Percentiles rank a stretch among this genome's conserved stretches.
Conservation (phyloP, 2,329 filamentous ascomycete genomes). For the Camillea tinctor region DNA sequence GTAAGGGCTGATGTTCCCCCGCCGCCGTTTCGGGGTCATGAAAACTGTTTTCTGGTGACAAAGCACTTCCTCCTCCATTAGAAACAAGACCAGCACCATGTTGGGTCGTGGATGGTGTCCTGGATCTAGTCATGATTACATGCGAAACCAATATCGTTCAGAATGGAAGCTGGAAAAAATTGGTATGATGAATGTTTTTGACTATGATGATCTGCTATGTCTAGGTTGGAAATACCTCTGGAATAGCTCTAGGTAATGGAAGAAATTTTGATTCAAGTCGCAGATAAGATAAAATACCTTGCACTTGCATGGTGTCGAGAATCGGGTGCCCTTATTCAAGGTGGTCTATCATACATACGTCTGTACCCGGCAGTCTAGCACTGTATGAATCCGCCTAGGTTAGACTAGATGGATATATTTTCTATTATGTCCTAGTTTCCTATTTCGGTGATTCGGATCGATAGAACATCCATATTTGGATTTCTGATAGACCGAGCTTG, state of each 20-base stretch:
- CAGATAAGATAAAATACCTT: too few relatives aligned
- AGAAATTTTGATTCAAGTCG: too few relatives aligned
- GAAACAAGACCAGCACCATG: background rate
- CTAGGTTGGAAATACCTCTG: too few relatives aligned
- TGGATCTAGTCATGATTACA: background rate
- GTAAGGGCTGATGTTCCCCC: slow-evolving; percentile 15
- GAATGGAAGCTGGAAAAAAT: background rate
- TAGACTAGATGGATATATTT: background rate
- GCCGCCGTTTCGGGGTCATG: slow-evolving; percentile 4
- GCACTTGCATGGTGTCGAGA: too few relatives aligned
- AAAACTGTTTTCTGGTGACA: background rate
- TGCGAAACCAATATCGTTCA: background rate
- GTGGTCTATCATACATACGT: too few relatives aligned
- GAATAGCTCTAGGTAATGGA: too few relatives aligned
- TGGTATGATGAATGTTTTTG: background rate
- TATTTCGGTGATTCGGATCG: background rate
- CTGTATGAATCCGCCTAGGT: too few relatives aligned
- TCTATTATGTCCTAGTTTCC: background rate
- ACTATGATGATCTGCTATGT: too few relatives aligned
- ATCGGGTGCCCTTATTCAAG: too few relatives aligned
- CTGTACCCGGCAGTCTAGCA: too few relatives aligned
- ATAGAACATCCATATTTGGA: background rate
- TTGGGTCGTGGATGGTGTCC: background rate
- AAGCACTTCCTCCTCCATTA: background rate
- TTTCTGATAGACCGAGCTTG: background rate